A percentile compares a stretch with the other conserved stretches of the same genome.
These are phyloP conservation scores for Penicillium palitans DNA, from an alignment of 2,329 filamentous ascomycete species.

Conservation along the genomic window DNA sequence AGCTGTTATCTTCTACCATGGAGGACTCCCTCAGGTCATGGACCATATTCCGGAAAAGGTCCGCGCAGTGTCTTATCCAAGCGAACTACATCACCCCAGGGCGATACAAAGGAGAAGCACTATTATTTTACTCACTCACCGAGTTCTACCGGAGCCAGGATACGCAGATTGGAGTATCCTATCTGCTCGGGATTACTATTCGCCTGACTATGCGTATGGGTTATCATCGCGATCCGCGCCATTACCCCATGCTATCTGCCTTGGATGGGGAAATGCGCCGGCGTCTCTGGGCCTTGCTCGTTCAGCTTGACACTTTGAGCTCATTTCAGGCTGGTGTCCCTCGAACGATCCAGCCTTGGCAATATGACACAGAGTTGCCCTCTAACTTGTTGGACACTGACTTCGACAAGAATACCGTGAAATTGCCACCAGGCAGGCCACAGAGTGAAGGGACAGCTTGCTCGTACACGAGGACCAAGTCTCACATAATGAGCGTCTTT, in stretches of 20 bases:
- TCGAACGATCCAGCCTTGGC: slow-evolving; percentile 59
- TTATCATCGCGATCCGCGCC: slow-evolving; percentile 58
- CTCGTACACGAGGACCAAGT: slow-evolving; percentile 41
- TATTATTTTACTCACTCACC: slow-evolving; percentile 31
- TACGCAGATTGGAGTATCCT: slow-evolving; percentile 54
- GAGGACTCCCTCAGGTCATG: slow-evolving; percentile 23
- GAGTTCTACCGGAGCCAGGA: slow-evolving; percentile 37
- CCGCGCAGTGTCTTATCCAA: slow-evolving; percentile 36
- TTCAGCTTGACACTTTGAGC: slow-evolving; percentile 61
- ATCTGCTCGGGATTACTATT: slow-evolving; percentile 57
- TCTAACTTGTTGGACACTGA: slow-evolving; percentile 63
- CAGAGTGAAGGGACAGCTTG: slow-evolving; percentile 53
- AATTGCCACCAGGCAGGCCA: slow-evolving; percentile 57
- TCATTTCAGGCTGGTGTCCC: slow-evolving; percentile 67
- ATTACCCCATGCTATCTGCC: slow-evolving; percentile 54
- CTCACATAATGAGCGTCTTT: slow-evolving; percentile 37
- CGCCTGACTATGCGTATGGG: slow-evolving; percentile 64
- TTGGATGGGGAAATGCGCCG: slow-evolving; percentile 58
- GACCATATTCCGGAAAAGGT: slow-evolving; percentile 52
- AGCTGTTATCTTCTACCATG: slow-evolving; percentile 24
- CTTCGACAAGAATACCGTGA: slow-evolving; percentile 52
- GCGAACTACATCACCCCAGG: slow-evolving; percentile 37
- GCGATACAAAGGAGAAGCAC: slow-evolving; percentile 34
- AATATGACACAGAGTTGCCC: slow-evolving; percentile 60
- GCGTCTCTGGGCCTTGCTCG: slow-evolving; percentile 43